Percentiles rank a stretch among this genome's conserved stretches.
Evolutionary conservation across 2,329 filamentous ascomycete species (phyloP).

Genomic region (Tolypocladium pustulatum): DNA sequence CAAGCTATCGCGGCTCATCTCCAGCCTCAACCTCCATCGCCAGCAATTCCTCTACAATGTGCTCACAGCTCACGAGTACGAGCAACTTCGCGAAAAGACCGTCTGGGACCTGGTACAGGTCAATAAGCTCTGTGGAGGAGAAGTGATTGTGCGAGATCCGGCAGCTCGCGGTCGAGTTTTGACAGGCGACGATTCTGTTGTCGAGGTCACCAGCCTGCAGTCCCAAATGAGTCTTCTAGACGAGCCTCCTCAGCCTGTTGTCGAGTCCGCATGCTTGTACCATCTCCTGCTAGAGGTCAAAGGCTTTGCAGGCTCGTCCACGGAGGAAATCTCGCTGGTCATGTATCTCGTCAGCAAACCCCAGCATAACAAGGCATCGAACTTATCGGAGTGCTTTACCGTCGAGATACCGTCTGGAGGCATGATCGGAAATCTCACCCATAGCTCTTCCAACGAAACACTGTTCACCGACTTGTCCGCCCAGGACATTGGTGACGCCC

Average conservation of each 20-base stretch:
- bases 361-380: slow-evolving; percentile 49
- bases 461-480: slow-evolving; percentile 80
- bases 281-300: slow-evolving; percentile 78
- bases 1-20: slow-evolving; percentile 68
- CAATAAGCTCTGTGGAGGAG: slow-evolving; percentile 87
- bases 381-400: slow-evolving; percentile 73
- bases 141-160: slow-evolving; percentile 91
- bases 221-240: slow-evolving; percentile 93
- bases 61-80: slow-evolving; percentile 75
- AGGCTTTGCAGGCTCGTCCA: slow-evolving; percentile 65
- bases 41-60: slow-evolving; percentile 92
- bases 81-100: slow-evolving; percentile 71
- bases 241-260: slow-evolving; percentile 57
- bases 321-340: slow-evolving; percentile 65
- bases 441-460: slow-evolving; percentile 64
- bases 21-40: slow-evolving; percentile 72
- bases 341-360: slow-evolving; percentile 69
- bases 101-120: slow-evolving; percentile 93
- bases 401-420: slow-evolving; percentile 70
- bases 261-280: slow-evolving; percentile 64
- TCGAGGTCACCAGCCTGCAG: slow-evolving; percentile 83
- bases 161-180: slow-evolving; percentile 72
- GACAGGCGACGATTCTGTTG: slow-evolving; percentile 85
- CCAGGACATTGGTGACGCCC: slow-evolving; percentile 55
- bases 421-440: slow-evolving; percentile 52